Percentiles rank a stretch among this genome's conserved stretches.
phyloP scores from a whole-genome alignment of 192 early-diverging fungal species.

The Podila epicladia region DNA sequence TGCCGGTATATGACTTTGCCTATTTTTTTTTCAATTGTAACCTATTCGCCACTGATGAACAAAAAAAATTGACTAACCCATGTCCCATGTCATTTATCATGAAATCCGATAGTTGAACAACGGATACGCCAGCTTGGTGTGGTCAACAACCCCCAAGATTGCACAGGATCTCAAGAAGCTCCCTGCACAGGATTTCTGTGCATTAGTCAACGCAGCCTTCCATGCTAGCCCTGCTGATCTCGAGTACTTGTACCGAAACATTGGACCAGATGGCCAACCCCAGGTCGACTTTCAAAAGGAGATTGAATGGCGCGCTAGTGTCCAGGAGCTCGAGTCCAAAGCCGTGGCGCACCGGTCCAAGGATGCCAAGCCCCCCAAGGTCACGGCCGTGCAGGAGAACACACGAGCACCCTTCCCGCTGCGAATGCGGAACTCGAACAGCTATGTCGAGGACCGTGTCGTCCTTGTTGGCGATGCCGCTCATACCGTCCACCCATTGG shows the following conservation, averaged over 20 bases:
- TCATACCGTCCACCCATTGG: constrained; percentile 95
- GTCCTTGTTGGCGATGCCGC: constrained; percentile 96
- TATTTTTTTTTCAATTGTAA: not conserved
- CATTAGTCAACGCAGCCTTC: constrained; percentile 87
- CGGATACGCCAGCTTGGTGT: constrained; percentile 83
- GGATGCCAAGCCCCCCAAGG: constrained; percentile 65
- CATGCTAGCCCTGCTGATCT: constrained; percentile 76
- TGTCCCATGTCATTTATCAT: not conserved
- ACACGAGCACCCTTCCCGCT: constrained; percentile 87
- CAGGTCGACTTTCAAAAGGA: constrained; percentile 65
- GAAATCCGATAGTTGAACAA: constrained; percentile 59
- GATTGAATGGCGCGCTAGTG: constrained; percentile 73
- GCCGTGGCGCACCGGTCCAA: not conserved
- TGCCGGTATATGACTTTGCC: constrained; percentile 72
- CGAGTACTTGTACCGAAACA: constrained; percentile 70
- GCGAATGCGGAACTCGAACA: constrained; percentile 80
- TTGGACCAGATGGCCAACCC: constrained; percentile 53
- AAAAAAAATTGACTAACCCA: not conserved
- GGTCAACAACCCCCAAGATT: constrained; percentile 80
- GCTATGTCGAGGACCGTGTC: constrained; percentile 79
- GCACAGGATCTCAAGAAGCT: constrained; percentile 71
- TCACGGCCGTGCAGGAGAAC: constrained; percentile 69
- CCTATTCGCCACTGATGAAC: constrained; percentile 20
- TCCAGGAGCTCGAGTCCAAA: constrained; percentile 33
- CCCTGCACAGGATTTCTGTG: constrained; percentile 69